Base-by-base conservation (phyloP, 129 eudicot species). In the Flaveria robusta region DNA sequence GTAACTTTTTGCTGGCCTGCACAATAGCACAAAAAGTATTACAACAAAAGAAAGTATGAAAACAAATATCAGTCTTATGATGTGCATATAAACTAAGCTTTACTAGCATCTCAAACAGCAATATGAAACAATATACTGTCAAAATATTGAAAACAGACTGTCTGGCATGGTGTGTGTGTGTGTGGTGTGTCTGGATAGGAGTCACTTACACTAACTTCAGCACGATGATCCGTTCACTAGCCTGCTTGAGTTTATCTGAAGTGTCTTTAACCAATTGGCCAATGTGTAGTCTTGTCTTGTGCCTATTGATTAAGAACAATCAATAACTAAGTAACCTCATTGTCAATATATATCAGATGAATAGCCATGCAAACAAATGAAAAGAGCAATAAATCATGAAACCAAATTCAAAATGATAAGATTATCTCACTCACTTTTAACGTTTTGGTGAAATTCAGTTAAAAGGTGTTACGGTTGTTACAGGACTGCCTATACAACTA, bases 161-260 rank as follows among this genome's bases (percentile, higher is more conserved):
- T 8, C 24, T 19, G 12, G 19, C 7, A 15, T 49, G 12, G 19
- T 6, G 4, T 49, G 55, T 14, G 16, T 20, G 68, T 26, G 22
- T 60, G 41, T 60, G n/a, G 16, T 31, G 31, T 52, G 16, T 31
- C 11, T 56, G 29, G 37, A 23, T 15, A 23, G 27, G 29, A 67
- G 23, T 68, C 4, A 82, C 97, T 88, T 90, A 93, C 98, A 77
- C 91, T 85, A 79, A 88, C 91, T 86, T 88, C 81, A 58, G 83
- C 74, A 31, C 47, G 87, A 70, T 93, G 97, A 80, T 93, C 98
- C 18, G 85, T 76, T 90, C 98, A 69, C 97, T 93, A 14, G 97
- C 98, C 88, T 88, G 92, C 84, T 93, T 90, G 76, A 93, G 98
- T 84, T 93, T 93, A 5, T 87, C 95, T 37, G 98, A 88, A 19